These are phyloP conservation scores for Sporothrix protearum DNA, from an alignment of 2,329 filamentous ascomycete genomes.

Conservation along the genomic window DNA sequence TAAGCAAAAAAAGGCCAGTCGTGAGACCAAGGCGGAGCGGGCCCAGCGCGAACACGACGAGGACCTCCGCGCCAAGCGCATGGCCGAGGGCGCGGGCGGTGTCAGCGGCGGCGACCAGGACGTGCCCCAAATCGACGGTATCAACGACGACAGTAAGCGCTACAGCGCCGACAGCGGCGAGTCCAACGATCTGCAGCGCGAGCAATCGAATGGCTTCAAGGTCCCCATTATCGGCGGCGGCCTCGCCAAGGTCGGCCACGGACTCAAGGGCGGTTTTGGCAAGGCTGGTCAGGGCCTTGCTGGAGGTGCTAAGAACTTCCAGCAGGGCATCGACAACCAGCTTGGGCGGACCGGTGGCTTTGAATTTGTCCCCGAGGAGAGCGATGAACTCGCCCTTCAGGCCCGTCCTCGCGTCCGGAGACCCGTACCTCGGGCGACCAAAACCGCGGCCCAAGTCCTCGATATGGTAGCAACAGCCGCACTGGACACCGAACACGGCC, in stretches of 20 bases:
- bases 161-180: conserved; percentile 24
- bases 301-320: conserved; percentile 46
- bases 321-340: conserved; percentile 49
- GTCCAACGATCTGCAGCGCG: conserved; percentile 20
- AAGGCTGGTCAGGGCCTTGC: conserved; percentile 45
- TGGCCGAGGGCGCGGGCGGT: conserved; percentile 50
- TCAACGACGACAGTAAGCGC: conserved; percentile 26
- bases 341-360: conserved; percentile 58
- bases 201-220: conserved; percentile 32
- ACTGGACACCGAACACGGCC: background rate
- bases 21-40: conserved; percentile 50
- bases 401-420: conserved; percentile 13
- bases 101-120: conserved; percentile 51
- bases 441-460: conserved; percentile 26
- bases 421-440: conserved; percentile 31
- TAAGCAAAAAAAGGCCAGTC: conserved; percentile 48
- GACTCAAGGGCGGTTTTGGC: conserved; percentile 46
- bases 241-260: conserved; percentile 48
- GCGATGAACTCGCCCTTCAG: background rate
- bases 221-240: conserved; percentile 38
- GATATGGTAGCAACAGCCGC: background rate
- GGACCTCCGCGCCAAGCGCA: conserved; percentile 48
- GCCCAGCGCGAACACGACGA: conserved; percentile 46
- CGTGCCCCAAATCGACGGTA: conserved; percentile 48
- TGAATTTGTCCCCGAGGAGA: conserved; percentile 33